phyloP scores from a whole-genome alignment of 257 asterid genomes.

The Verbena officinalis region DNA sequence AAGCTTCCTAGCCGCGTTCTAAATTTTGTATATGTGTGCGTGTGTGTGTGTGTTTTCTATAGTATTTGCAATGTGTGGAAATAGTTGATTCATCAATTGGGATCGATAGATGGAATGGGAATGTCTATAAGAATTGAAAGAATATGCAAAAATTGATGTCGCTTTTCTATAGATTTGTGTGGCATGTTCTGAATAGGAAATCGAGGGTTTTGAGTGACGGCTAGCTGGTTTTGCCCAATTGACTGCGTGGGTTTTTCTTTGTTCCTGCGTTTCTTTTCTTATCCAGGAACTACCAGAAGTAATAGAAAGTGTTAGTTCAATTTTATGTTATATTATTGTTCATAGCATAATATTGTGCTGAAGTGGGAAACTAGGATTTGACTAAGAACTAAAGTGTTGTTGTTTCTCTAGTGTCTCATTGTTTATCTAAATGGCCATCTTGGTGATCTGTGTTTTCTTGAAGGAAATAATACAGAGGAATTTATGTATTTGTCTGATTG shows the following conservation, averaged over 20 bases:
- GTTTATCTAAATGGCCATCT: background rate
- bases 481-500: slow-evolving; percentile 4
- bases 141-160: background rate
- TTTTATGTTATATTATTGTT: background rate
- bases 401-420: slow-evolving; percentile 8
- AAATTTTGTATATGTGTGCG: background rate
- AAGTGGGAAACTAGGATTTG: slow-evolving; percentile 10
- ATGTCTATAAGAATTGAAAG: background rate
- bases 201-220: background rate
- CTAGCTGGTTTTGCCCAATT: background rate
- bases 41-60: background rate
- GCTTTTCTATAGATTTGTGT: background rate
- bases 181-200: background rate
- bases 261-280: background rate
- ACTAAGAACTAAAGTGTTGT: background rate
- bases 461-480: background rate
- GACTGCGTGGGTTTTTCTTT: background rate
- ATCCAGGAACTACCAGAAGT: slow-evolving; percentile 4
- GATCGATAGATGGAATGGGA: background rate
- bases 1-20: background rate
- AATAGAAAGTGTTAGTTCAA: background rate
- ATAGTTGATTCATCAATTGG: background rate
- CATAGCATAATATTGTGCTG: background rate
- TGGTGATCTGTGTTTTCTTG: too few relatives aligned
- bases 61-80: background rate